Conservation (phyloP, 441 rosid genomes). For the Brassica balearica region DNA sequence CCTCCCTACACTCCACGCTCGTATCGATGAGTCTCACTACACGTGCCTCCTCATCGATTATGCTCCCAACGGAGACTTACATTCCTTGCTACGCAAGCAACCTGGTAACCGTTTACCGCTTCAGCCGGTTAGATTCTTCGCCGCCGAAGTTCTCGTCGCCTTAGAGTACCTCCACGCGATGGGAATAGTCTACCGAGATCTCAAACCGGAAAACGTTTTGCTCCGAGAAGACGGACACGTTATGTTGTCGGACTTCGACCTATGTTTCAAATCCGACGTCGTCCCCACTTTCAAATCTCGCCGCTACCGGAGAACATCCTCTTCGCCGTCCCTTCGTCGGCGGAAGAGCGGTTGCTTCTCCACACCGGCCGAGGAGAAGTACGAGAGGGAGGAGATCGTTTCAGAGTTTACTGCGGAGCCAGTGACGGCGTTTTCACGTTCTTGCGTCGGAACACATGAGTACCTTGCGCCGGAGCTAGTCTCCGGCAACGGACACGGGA, state of each 20-base stretch:
- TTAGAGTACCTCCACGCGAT: slow-evolving; percentile 73
- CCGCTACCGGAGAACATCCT: slow-evolving; percentile 28
- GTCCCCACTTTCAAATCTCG: slow-evolving; percentile 50
- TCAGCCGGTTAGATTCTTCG: slow-evolving; percentile 61
- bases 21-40: slow-evolving; percentile 68
- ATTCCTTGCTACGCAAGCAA: slow-evolving; percentile 64
- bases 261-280: slow-evolving; percentile 64
- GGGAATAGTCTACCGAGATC: slow-evolving; percentile 71
- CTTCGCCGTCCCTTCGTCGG: slow-evolving; percentile 29
- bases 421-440: slow-evolving; percentile 54
- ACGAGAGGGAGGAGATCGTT: slow-evolving; percentile 47
- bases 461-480: slow-evolving; percentile 74
- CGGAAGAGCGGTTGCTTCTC: slow-evolving; percentile 38
- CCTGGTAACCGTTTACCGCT: slow-evolving; percentile 57
- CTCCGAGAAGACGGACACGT: slow-evolving; percentile 68
- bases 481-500: slow-evolving; percentile 63
- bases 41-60: slow-evolving; percentile 72
- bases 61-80: slow-evolving; percentile 73
- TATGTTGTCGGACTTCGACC: slow-evolving; percentile 70
- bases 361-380: background rate
- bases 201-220: slow-evolving; percentile 72
- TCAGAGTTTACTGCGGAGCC: slow-evolving; percentile 68
- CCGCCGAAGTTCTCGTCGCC: slow-evolving; percentile 75
- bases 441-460: slow-evolving; percentile 75
- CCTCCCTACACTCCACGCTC: slow-evolving; percentile 72